These are phyloP conservation scores for Euphorbia pulcherrima DNA, from an alignment of 345 rosid genomes.

Conservation along the genomic window DNA sequence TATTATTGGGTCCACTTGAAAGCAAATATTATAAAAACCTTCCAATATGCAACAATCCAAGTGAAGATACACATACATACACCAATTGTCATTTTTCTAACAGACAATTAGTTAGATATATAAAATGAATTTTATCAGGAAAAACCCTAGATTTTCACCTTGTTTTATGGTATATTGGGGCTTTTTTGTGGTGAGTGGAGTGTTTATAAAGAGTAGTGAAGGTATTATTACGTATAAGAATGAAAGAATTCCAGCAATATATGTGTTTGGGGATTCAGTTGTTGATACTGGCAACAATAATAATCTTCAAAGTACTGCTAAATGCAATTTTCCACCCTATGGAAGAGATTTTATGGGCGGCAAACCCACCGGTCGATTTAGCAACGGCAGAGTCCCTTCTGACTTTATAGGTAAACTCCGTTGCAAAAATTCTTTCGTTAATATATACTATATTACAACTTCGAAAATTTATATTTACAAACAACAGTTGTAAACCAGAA, in stretches of 20 bases:
- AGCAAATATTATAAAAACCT: too few relatives aligned
- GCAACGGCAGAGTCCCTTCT: conserved; percentile 45
- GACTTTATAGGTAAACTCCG: conserved; percentile 37
- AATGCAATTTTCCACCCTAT: conserved; percentile 51
- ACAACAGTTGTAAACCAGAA: too few relatives aligned
- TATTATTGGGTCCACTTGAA: too few relatives aligned
- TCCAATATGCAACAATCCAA: too few relatives aligned
- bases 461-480: too few relatives aligned
- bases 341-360: conserved; percentile 52
- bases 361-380: conserved; percentile 49
- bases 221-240: background rate
- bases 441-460: too few relatives aligned
- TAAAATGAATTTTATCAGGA: background rate
- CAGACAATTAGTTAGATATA: too few relatives aligned
- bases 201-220: too few relatives aligned
- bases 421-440: too few relatives aligned
- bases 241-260: conserved; percentile 26
- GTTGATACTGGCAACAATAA: conserved; percentile 70
- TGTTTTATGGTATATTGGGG: background rate
- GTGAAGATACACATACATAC: too few relatives aligned
- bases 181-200: background rate
- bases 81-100: too few relatives aligned
- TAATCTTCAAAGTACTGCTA: conserved; percentile 21
- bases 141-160: background rate
- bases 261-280: conserved; percentile 62